Base-by-base conservation (phyloP, 768 basidiomycete species). In the Saitozyma podzolica region DNA sequence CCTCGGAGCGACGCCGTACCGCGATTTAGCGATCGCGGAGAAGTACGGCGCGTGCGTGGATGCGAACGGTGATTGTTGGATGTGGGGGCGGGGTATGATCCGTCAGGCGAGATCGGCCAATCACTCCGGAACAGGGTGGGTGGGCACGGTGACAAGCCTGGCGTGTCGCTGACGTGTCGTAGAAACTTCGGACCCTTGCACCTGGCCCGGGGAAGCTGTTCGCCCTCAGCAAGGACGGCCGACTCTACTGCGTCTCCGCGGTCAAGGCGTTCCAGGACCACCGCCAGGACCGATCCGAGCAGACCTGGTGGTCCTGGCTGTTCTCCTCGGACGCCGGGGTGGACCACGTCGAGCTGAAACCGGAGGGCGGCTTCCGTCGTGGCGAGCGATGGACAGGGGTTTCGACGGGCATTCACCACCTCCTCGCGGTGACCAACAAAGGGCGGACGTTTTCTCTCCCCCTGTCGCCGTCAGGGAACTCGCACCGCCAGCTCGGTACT, bases 391-490 rank as follows among this genome's bases (percentile, higher is more conserved):
- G 94, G 73, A 77, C 84, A 0, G 86, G 87, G 0, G 87, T 97
- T 20, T 84, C 87, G 5, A 85, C 88, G 2, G 92, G 93, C 13
- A 87, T 58, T 48, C 66, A 75, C 72, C 83, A 84, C 66, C 64
- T 84, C 0, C 72, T 84, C 29, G 83, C 83, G 1, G 68, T 82
- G 3, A 82, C 83, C 0, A 76, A 71, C 9, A 62, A 80, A 43
- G 92, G 92, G 2, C 88, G 91, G 52, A 84, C 89, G 6, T 92
- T 89, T 74, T 85, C 87, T 2, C 86, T 91, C 71, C 90, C 93
- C 0, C 82, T 90, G 49, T 85, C 85, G 65, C 85, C 86, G 65
- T 77, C 84, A 9, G 92, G 89, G 39, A 97, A 97, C 79, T 80
- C 84, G 0, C 85, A 87, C 74, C 89, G 90, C 0, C 93, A 96